Base-by-base conservation (phyloP, 2,329 filamentous ascomycete species). In the Tolypocladium sp. region DNA sequence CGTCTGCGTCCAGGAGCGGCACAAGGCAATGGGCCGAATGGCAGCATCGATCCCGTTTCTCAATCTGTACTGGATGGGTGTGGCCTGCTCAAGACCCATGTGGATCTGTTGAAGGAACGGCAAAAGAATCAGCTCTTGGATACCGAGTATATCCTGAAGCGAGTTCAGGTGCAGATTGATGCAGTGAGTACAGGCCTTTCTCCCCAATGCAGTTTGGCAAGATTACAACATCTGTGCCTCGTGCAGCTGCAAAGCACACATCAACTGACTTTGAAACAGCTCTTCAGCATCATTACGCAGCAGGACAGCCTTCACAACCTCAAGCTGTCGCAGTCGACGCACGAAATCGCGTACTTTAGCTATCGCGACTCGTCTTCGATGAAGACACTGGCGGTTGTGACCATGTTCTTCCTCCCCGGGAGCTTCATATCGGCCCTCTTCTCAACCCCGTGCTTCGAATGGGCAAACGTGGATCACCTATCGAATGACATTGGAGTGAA, bases 351-450 rank as follows among this genome's bases (percentile, higher is more conserved):
- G 2, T 61, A 69, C 22, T 71, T 69, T 15, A 74, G 69, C 58
- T 71, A 73, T 58, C 71, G 74, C 20, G 74, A 77, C 57, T 73
- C 74, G n/a, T 71, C 73, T 0, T 74, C 74, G 2, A 77, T 77
- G 75, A 77, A 76, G 67, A 76, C 73, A 9, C 62, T 77, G 27
- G 75, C 75, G 22, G 66, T 77, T 25, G 73, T 77, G 25, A 74
- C 75, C 60, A 76, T 77, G 74, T 69, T 77, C 41, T 76, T 77
- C 62, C 67, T 77, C 2, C 75, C 75, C 0, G 74, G 74, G 0
- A 77, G 71, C 58, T 77, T 77, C 57, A 68, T 77, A 20, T 74
- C 75, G 0, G 73, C 74, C 2, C 67, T 77, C n/a, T 76, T 77
- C 61, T 74, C 73, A 4, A 73, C 72, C 9, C 44, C 66, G 7